A percentile compares a stretch with the other conserved stretches of the same genome.
phyloP scores from a whole-genome alignment of 1,139 yeast species.

The Suhomyces bokatorum region DNA sequence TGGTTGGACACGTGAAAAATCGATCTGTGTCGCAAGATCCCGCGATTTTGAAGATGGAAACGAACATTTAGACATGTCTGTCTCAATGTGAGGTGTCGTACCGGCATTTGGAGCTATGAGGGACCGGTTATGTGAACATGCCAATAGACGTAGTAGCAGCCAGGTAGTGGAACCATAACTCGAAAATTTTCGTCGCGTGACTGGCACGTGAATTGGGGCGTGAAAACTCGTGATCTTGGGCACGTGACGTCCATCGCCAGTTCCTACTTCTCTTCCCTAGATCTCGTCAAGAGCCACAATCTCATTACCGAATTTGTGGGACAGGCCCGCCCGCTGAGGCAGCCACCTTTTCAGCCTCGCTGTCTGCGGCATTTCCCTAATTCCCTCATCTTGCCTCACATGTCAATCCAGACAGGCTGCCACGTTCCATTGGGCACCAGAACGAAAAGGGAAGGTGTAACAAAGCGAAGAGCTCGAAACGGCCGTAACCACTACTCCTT shows the following conservation, averaged over 20 bases:
- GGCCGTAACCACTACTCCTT: no score
- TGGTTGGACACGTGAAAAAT: constrained; percentile 24
- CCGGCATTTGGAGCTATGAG: constrained; percentile 15
- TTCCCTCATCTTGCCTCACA: neutral
- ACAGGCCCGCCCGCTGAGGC: neutral
- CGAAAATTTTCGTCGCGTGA: constrained; percentile 6
- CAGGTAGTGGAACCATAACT: neutral
- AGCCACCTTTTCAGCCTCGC: neutral
- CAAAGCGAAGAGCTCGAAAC: neutral
- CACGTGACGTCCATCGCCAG: neutral
- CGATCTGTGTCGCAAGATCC: constrained; percentile 20
- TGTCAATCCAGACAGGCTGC: neutral
- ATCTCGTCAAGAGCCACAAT: no score
- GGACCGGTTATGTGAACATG: neutral
- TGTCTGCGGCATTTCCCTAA: neutral
- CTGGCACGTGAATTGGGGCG: neutral
- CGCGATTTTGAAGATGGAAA: constrained; percentile 23
- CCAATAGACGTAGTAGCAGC: neutral
- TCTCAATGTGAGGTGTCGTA: constrained; percentile 25
- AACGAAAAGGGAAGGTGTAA: neutral
- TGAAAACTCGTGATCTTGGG: neutral
- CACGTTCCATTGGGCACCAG: neutral
- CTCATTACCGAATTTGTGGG: no score
- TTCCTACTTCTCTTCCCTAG: neutral
- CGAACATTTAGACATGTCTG: constrained; percentile 22